Evolutionary conservation across 2,329 filamentous ascomycete species (phyloP).

Genomic region (Pyrenophora teres): DNA sequence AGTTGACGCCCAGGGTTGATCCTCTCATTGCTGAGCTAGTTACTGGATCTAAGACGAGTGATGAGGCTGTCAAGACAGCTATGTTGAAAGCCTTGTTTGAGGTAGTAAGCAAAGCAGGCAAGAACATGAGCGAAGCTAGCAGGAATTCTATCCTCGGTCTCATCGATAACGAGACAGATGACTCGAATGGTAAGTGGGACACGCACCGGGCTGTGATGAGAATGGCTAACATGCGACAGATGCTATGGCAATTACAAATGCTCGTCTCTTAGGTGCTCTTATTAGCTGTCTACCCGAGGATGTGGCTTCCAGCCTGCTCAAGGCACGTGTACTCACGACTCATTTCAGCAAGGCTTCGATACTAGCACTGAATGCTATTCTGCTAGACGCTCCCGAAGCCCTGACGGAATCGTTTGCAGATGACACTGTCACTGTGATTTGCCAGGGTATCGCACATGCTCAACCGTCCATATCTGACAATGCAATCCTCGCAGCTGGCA

Average conservation of each 20-base stretch:
- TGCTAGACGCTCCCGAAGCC: conserved; percentile 76
- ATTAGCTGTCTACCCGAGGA: conserved; percentile 83
- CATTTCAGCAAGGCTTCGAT: conserved; percentile 79
- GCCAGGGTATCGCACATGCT: conserved; percentile 76
- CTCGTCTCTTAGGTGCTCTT: conserved; percentile 84
- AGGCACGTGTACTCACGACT: conserved; percentile 75
- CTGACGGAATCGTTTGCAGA: conserved; percentile 72
- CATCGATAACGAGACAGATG: conserved; percentile 83
- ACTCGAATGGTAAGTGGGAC: conserved; percentile 63
- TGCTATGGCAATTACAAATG: conserved; percentile 84
- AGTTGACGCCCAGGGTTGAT: conserved; percentile 91
- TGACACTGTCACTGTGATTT: conserved; percentile 76
- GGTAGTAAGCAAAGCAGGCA: conserved; percentile 91
- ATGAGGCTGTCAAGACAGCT: conserved; percentile 84
- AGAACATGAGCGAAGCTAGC: conserved; percentile 92
- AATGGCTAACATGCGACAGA: conserved; percentile 44
- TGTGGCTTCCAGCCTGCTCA: conserved; percentile 64
- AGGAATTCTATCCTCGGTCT: conserved; percentile 82
- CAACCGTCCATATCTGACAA: conserved; percentile 82
- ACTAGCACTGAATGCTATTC: conserved; percentile 83
- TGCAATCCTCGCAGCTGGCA: conserved; percentile 84
- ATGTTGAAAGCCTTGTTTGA: conserved; percentile 98
- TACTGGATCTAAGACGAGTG: conserved; percentile 89
- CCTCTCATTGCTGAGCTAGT: conserved; percentile 91
- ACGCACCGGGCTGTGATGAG: neutral